Base-by-base conservation (phyloP, 1,139 yeast genomes). In the Pichia norvegensis region DNA sequence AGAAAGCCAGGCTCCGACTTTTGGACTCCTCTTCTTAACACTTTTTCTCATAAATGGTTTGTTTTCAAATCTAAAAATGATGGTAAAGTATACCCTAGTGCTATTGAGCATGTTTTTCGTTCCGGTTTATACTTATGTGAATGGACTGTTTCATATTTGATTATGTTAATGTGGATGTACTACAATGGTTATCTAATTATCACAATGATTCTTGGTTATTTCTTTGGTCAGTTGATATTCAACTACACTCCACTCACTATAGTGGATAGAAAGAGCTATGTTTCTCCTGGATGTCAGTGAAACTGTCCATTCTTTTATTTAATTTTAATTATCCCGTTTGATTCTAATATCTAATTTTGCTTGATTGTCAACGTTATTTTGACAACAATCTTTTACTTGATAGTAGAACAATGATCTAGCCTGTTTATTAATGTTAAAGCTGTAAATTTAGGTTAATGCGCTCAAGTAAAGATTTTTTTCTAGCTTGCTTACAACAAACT, bases 101-200 rank as follows among this genome's bases (percentile, higher is more conserved):
- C 73, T 2, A 40, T 64, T 11, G 79, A 78, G 53, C 86, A 80
- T 55, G 27, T 74, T 7, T 55, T 76, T 11, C 69, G 81, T 46
- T 65, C 76, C 0, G 43, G 67, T 2, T 58, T 80, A 38, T 81
- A 73, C 59, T 70, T 78, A 2, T 54, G 78, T 27, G 80, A 79
- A 58, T 78, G 82, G 76, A 82, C 82, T 2, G 70, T 76, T 19
- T 75, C 81, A 5, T 81, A 80, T 58, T 63, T 81, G 46, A 73
- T 81, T 55, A 81, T 81, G 85, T 69, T 81, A 66, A 65, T 81
- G 55, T 80, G 80, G 67, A 81, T 81, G 87, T 79, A 79, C 66
- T 81, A 77, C 66, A 81, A 81, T 55, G 87, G 87, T 19, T 81
- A 79, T 60, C 69, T 81, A 33, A 76, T 79, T 47, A 76, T 81